These are phyloP conservation scores for Venturia nashicola DNA, from an alignment of 2,329 filamentous ascomycete species.

Conservation along the genomic window DNA sequence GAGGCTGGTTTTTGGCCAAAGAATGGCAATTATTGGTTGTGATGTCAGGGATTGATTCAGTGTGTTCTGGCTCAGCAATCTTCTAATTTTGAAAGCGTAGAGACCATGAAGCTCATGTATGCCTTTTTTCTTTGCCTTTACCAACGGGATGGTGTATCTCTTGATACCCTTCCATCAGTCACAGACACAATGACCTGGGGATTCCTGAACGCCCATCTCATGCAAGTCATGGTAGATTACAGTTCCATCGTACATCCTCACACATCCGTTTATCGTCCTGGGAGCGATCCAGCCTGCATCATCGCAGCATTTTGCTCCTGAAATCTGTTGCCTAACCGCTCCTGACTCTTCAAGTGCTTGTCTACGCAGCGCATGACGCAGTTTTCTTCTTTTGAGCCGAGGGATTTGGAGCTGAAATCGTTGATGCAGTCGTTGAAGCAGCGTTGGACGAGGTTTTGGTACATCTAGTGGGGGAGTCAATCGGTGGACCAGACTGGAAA, in stretches of 20 bases:
- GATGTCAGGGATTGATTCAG: not conserved
- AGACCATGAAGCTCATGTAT: not conserved
- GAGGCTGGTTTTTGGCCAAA: no score
- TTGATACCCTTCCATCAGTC: not conserved
- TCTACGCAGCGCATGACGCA: conserved; percentile 92
- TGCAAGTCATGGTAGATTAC: not conserved
- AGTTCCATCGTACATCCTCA: not conserved
- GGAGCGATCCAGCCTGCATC: conserved; percentile 46
- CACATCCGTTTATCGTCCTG: conserved; percentile 26
- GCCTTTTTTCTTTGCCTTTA: not conserved
- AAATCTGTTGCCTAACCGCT: conserved; percentile 86
- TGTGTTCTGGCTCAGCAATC: no score
- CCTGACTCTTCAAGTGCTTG: conserved; percentile 87
- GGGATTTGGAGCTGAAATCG: conserved; percentile 95
- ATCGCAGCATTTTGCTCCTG: conserved; percentile 59
- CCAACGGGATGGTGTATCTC: not conserved
- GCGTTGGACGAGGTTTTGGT: conserved; percentile 64
- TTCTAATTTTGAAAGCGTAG: not conserved
- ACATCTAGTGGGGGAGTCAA: conserved; percentile 38
- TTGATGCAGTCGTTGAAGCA: conserved; percentile 97
- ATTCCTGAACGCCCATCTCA: not conserved
- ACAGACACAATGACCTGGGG: conserved; percentile 1
- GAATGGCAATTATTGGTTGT: not conserved
- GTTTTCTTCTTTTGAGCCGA: conserved; percentile 75
- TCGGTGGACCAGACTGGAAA: conserved; percentile 10